Base-by-base conservation (phyloP, 345 rosid species). In the Arabidopsis arenosa region DNA sequence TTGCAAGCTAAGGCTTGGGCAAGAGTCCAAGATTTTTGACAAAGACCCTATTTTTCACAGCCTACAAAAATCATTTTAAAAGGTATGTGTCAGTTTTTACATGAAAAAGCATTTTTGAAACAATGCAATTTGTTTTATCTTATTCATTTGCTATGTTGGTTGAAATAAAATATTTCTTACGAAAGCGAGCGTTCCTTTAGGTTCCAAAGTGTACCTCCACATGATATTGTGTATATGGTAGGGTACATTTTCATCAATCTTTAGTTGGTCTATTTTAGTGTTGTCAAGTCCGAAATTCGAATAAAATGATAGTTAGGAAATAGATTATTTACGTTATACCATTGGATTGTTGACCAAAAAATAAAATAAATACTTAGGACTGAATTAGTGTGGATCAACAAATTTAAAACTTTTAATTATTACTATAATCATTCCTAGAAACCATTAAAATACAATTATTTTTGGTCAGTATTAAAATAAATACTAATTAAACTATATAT, bases 1-100 rank as follows among this genome's bases (percentile, higher is more conserved):
- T 75, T 75, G 74, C 79, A 67, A 37, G 73, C 73, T 75, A 75
- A 66, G 79, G 61, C 61, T 67, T 75, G 62, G 28, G 61, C 26
- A 59, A 59, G 77, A 32, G 73, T 75, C 73, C 62, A 66, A 67
- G 36, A 66, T 67, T 56, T 67, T 51, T 75, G 73, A 59, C 74
- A 59, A 75, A 45, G 68, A 75, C 68, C 7, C 53, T 28, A 18
- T 26, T 67, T 65, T 48, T 67, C 21, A 51, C 37, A 32, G 68
- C 68, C 74, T 39, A 41, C 33, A 26, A 74, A 35, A 58, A 15
- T 23, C 18, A 26, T 36, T 48, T 39, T 5, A 1, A 35, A 45
- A 40, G 44, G 68, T 49, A 12, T 35, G 47, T 14, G 36, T 18
- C 44, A 17, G 26, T 51, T 75, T 74, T 58, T 39, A 7, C 51